Evolutionary conservation across 2,329 filamentous ascomycete genomes (phyloP).

Genomic region (Aspergillus ibericus): DNA sequence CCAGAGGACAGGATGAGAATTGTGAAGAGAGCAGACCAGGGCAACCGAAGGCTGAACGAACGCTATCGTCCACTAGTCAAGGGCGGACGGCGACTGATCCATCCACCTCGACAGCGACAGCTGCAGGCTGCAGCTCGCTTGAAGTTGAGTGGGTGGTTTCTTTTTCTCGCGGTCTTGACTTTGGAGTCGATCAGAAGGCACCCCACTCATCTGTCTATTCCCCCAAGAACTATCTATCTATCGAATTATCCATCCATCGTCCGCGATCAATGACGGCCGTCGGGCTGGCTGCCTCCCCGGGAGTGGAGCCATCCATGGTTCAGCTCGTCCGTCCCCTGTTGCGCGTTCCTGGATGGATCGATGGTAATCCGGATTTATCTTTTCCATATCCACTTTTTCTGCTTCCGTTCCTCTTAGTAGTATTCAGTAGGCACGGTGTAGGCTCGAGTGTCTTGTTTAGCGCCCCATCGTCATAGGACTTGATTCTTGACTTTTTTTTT

Average conservation of each 20-base stretch:
- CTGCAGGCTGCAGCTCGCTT: background rate
- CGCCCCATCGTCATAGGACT: background rate
- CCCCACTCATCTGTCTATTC: too few species aligned
- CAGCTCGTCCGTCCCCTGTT: slow-evolving; percentile 11
- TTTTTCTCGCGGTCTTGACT: background rate
- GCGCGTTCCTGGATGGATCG: slow-evolving; percentile 11
- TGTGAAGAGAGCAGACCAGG: background rate
- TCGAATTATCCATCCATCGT: too few species aligned
- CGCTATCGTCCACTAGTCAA: slow-evolving; percentile 3
- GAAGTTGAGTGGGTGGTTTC: background rate
- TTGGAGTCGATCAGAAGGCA: background rate
- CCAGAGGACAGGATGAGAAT: too few species aligned
- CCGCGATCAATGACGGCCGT: background rate
- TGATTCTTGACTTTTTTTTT: slow-evolving; percentile 5
- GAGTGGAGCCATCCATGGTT: slow-evolving; percentile 17
- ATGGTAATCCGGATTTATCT: slow-evolving; percentile 2
- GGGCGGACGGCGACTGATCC: background rate
- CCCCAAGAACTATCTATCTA: too few species aligned
- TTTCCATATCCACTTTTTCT: slow-evolving; percentile 4
- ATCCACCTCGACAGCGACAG: too few species aligned
- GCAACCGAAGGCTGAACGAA: background rate
- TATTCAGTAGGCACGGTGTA: background rate
- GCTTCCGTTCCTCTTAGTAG: background rate
- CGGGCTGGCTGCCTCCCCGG: background rate
- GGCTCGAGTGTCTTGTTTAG: slow-evolving; percentile 12